These are phyloP conservation scores for Hypoxylon sp. DNA, from an alignment of 2,329 filamentous ascomycete species.

Conservation along the genomic window DNA sequence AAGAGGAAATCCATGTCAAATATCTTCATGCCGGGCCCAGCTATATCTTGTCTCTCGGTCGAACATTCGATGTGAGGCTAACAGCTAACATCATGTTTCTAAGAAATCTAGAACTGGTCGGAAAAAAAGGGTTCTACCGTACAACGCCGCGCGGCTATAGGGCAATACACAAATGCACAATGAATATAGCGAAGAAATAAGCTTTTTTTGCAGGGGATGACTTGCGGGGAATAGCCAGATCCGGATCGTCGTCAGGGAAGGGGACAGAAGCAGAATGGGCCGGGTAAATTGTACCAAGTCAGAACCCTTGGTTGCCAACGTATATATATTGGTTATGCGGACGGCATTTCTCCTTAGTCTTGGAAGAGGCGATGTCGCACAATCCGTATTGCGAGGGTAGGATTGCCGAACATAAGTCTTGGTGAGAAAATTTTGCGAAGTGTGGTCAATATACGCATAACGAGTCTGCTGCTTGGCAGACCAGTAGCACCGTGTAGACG, in stretches of 20 bases:
- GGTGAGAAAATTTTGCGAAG: conserved; percentile 3
- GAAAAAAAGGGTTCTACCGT: conserved; percentile 22
- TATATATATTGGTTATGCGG: conserved; percentile 29
- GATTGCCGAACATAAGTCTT: conserved; percentile 24
- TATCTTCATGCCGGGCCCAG: conserved; percentile 15
- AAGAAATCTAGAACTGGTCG: conserved; percentile 30
- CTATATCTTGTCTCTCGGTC: conserved; percentile 17
- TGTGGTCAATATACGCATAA: conserved; percentile 27
- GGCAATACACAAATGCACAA: conserved; percentile 17
- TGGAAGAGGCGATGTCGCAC: conserved; percentile 1
- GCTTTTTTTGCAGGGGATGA: conserved; percentile 33
- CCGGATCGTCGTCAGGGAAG: conserved; percentile 39
- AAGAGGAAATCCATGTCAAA: conserved; percentile 12
- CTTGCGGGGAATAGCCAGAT: conserved; percentile 42
- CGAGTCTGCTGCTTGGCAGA: conserved; percentile 28
- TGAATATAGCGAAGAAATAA: conserved; percentile 29
- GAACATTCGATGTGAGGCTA: conserved; percentile 31
- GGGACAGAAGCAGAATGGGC: conserved; percentile 30
- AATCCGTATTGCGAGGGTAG: conserved; percentile 19
- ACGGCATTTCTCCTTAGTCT: conserved; percentile 33
- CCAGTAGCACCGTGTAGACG: conserved; percentile 9
- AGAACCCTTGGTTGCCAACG: conserved; percentile 21
- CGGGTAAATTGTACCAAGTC: conserved; percentile 47
- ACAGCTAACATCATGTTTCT: conserved; percentile 20
- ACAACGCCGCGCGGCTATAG: conserved; percentile 40